phyloP scores from a whole-genome alignment of 1,284 basidiomycete species.

The Apiotrichum montevideense region DNA sequence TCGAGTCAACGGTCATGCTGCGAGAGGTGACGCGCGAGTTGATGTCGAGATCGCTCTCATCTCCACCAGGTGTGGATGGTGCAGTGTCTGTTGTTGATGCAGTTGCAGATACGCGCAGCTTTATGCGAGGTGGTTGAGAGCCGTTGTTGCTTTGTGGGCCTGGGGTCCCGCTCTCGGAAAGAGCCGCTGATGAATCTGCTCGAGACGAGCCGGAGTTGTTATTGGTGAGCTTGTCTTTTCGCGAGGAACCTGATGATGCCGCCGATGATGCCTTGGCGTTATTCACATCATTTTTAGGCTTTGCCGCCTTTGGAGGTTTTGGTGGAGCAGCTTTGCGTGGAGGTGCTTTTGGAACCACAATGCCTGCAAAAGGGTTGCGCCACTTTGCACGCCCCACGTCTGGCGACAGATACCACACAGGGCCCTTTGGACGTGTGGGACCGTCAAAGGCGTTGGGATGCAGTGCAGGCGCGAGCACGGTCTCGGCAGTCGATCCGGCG shows the following conservation, averaged over 20 bases:
- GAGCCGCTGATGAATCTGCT: too few relatives aligned
- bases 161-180: too few relatives aligned
- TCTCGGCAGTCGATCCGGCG: constrained; percentile 37
- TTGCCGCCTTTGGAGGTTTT: constrained; percentile 1
- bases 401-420: constrained; percentile 37
- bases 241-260: neutral
- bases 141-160: neutral
- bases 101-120: constrained; percentile 7
- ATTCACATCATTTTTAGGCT: constrained; percentile 7
- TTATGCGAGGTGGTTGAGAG: constrained; percentile 11
- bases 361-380: constrained; percentile 38
- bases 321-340: constrained; percentile 27
- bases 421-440: constrained; percentile 36
- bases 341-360: constrained; percentile 36
- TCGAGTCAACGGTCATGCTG: constrained; percentile 9
- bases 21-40: constrained; percentile 11
- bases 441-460: constrained; percentile 37
- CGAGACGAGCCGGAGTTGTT: too few relatives aligned
- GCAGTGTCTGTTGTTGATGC: neutral
- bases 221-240: constrained; percentile 5
- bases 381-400: constrained; percentile 31
- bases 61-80: constrained; percentile 1
- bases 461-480: constrained; percentile 38
- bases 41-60: constrained; percentile 9
- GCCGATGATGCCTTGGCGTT: neutral